Conservation (phyloP, 208 protist genomes). For the Acanthamoeba lenticulata region DNA sequence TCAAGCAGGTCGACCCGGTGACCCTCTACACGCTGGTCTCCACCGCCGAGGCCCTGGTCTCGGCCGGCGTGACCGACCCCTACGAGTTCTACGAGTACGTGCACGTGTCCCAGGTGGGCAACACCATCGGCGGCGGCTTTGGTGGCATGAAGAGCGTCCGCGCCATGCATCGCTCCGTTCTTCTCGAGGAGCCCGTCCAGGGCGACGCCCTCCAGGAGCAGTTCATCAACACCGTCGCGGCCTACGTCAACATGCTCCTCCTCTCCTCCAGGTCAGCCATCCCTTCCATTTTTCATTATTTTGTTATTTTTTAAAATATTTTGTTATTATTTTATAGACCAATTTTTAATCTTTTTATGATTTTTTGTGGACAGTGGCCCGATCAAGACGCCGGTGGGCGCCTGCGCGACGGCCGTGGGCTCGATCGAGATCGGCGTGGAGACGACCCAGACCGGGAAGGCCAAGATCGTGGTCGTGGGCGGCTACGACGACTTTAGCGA, state of each 20-base stretch:
- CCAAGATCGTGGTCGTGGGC: conserved; percentile 82
- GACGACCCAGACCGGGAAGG: conserved; percentile 82
- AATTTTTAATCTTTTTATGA: no score
- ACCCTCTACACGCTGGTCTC: conserved; percentile 86
- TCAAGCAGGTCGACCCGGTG: conserved; percentile 85
- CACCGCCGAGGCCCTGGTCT: conserved; percentile 86
- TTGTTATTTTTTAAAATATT: no score
- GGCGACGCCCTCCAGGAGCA: conserved; percentile 84
- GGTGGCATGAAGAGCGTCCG: conserved; percentile 84
- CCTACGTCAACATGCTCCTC: conserved; percentile 89
- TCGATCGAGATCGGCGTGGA: conserved; percentile 88
- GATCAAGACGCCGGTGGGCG: conserved; percentile 90
- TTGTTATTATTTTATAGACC: no score
- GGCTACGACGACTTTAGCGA: conserved; percentile 89
- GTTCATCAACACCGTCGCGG: conserved; percentile 90
- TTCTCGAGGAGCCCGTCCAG: conserved; percentile 83
- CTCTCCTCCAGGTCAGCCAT: conserved; percentile 68
- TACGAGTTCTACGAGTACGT: conserved; percentile 91
- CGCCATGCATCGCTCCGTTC: conserved; percentile 80
- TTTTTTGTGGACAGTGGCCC: no score
- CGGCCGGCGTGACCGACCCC: conserved; percentile 84
- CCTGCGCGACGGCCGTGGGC: conserved; percentile 88
- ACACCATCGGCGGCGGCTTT: conserved; percentile 85
- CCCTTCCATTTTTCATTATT: no score
- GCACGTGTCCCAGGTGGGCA: conserved; percentile 87